Base-by-base conservation (phyloP, 306 rosid genomes). In the Lathyrus oleraceus region DNA sequence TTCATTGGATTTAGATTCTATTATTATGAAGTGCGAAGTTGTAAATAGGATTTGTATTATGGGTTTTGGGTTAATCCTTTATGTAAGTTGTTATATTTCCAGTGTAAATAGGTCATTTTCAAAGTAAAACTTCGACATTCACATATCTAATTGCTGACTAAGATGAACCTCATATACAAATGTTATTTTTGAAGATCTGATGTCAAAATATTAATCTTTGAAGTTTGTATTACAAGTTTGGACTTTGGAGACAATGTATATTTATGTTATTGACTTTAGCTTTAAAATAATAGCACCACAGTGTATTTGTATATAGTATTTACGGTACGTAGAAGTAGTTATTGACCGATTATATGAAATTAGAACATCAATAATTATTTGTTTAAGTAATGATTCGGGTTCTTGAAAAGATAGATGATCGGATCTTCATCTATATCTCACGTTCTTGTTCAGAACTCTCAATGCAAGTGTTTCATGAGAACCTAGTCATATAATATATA, bases 1-100 rank as follows among this genome's bases (percentile, higher is more conserved):
- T 36, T 71, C 15, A 23, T 42, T 65, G 38, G 39, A 36, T 23
- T 63, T 70, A 62, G 36, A 69, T 67, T 9, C 69, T 56, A 28
- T 32, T 27, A 2, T 43, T 40, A 17, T 53, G 2, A 4, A 32
- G 39, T 14, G 42, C 28, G 40, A 56, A 45, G 17, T 8, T 65
- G 25, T 42, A 53, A 32, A 35, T 16, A 42, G 58, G 10, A 32
- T 38, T 36, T 51, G 40, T 12, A 39, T 25, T 36, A 12, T 43
- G 16, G 11, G 28, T 20, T 45, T 47, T 3, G 20, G 32, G 23
- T 61, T 25, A 17, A 51, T 60, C 54, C 53, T 52, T 20, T 52
- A 52, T 21, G 11, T 53, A 53, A 20, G 0, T 10, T 48, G 8
- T 45, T 21, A 7, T n/a, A 15, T 48, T 15, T 28, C 20, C 47